Percentiles rank a stretch among this genome's conserved stretches.
These are phyloP conservation scores for Arthrobotrys musiformis DNA, from an alignment of 2,329 filamentous ascomycete species.

Conservation along the genomic window DNA sequence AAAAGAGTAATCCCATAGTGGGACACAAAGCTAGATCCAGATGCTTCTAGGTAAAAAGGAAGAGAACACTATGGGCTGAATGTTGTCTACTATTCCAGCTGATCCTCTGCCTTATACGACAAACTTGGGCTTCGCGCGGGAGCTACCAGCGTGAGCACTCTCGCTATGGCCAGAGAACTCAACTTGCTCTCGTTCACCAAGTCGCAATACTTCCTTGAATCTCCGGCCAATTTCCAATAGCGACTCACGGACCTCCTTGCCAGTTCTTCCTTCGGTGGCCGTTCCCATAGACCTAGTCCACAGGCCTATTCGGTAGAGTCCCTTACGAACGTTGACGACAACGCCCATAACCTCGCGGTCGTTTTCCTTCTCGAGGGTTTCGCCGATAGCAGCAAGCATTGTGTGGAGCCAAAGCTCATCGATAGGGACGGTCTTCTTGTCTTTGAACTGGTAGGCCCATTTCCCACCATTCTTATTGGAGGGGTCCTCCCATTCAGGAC, in stretches of 20 bases:
- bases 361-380: conserved; percentile 89
- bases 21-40: conserved; percentile 5
- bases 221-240: conserved; percentile 84
- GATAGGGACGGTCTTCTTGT: conserved; percentile 89
- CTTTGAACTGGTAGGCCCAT: conserved; percentile 98
- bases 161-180: conserved; percentile 99
- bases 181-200: conserved; percentile 79
- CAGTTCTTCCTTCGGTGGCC: conserved; percentile 78
- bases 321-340: conserved; percentile 97
- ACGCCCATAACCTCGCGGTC: conserved; percentile 99
- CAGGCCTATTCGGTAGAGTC: conserved; percentile 95
- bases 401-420: conserved; percentile 97
- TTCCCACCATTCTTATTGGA: conserved; percentile 99
- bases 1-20: neutral
- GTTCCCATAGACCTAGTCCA: conserved; percentile 95
- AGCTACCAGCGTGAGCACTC: conserved; percentile 90
- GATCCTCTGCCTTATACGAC: conserved; percentile 70
- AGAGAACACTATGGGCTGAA: conserved; percentile 8
- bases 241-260: conserved; percentile 85
- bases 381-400: conserved; percentile 95
- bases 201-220: conserved; percentile 91
- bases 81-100: neutral
- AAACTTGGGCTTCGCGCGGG: conserved; percentile 94
- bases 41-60: conserved; percentile 5
- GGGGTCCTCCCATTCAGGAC: conserved; percentile 96